Percentiles rank a stretch among this genome's conserved stretches.
Evolutionary conservation across 1,139 yeast species (phyloP).

Genomic region (Lodderomyces oxycetoniae): DNA sequence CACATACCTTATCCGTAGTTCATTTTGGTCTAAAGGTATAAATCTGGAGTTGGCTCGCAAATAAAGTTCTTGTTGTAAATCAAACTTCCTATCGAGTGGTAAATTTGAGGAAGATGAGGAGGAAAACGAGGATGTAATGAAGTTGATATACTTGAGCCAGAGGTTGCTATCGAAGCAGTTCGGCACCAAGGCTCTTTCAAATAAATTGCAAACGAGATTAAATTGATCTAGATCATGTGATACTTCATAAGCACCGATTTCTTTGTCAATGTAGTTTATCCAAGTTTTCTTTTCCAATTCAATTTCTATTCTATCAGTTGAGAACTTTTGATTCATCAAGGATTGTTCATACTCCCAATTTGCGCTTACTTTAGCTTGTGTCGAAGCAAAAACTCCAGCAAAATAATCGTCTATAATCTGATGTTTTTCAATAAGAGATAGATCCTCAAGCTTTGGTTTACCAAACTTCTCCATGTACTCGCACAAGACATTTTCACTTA

Average conservation of each 20-base stretch:
- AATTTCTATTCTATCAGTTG: conserved; percentile 22
- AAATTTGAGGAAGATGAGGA: background rate
- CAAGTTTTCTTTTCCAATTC: conserved; percentile 42
- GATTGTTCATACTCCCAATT: conserved; percentile 62
- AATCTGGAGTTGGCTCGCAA: conserved; percentile 40
- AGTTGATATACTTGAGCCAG: conserved; percentile 59
- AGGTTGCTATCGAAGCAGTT: conserved; percentile 44
- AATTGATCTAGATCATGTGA: conserved; percentile 5
- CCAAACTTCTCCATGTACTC: conserved; percentile 22
- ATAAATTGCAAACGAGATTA: conserved; percentile 29
- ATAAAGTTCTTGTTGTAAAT: conserved; percentile 30
- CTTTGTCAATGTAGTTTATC: conserved; percentile 48
- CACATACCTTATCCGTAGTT: conserved; percentile 40
- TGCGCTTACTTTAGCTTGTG: conserved; percentile 48
- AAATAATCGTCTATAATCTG: conserved; percentile 42
- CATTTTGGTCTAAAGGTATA: conserved; percentile 38
- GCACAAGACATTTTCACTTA: conserved; percentile 20
- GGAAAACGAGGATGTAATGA: conserved; percentile 17
- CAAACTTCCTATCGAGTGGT: conserved; percentile 18
- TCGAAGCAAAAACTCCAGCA: conserved; percentile 36
- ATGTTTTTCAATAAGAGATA: conserved; percentile 27
- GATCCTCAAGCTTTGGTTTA: conserved; percentile 20
- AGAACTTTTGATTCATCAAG: conserved; percentile 42
- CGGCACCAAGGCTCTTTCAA: conserved; percentile 60
- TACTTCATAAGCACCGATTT: conserved; percentile 20